phyloP scores from a whole-genome alignment of 495 filamentous ascomycete species.

The Pseudoneurospora amorphoporcata region DNA sequence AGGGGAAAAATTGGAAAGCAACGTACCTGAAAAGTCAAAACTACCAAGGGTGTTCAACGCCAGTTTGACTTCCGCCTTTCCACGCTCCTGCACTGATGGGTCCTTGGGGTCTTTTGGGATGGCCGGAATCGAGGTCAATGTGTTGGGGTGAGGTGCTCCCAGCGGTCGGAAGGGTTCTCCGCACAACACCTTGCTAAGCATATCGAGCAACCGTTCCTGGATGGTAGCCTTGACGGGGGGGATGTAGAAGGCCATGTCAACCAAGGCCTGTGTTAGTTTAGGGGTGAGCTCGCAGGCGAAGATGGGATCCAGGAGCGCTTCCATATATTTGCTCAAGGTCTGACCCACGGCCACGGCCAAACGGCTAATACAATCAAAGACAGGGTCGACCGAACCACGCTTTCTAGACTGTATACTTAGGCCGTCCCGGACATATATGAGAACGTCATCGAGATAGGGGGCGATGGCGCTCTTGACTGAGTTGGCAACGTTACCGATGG shows the following conservation, averaged over 20 bases:
- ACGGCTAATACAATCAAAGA: slow-evolving; percentile 97
- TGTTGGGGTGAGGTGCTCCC: slow-evolving; percentile 62
- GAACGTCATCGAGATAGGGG: slow-evolving; percentile 89
- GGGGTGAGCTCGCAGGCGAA: slow-evolving; percentile 91
- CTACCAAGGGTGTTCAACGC: slow-evolving; percentile 88
- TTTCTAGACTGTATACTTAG: slow-evolving; percentile 68
- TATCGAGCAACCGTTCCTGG: slow-evolving; percentile 85
- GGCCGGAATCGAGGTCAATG: slow-evolving; percentile 61
- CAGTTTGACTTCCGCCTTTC: slow-evolving; percentile 81
- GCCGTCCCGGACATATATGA: slow-evolving; percentile 85
- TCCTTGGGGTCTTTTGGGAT: slow-evolving; percentile 81
- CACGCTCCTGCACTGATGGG: slow-evolving; percentile 55
- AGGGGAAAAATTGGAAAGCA: not conserved
- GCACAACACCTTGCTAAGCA: slow-evolving; percentile 87
- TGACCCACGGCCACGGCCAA: slow-evolving; percentile 90
- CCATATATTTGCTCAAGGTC: slow-evolving; percentile 95
- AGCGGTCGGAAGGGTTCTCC: slow-evolving; percentile 85
- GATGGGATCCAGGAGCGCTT: slow-evolving; percentile 87
- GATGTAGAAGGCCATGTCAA: slow-evolving; percentile 98
- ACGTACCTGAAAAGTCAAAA: slow-evolving; percentile 76
- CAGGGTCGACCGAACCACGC: slow-evolving; percentile 72
- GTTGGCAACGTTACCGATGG: slow-evolving; percentile 93
- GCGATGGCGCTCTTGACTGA: slow-evolving; percentile 85
- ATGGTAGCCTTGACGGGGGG: slow-evolving; percentile 86
- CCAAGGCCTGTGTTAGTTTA: slow-evolving; percentile 84